Evolutionary conservation across 345 rosid genomes (phyloP).

Genomic region (Hibiscus syriacus): DNA sequence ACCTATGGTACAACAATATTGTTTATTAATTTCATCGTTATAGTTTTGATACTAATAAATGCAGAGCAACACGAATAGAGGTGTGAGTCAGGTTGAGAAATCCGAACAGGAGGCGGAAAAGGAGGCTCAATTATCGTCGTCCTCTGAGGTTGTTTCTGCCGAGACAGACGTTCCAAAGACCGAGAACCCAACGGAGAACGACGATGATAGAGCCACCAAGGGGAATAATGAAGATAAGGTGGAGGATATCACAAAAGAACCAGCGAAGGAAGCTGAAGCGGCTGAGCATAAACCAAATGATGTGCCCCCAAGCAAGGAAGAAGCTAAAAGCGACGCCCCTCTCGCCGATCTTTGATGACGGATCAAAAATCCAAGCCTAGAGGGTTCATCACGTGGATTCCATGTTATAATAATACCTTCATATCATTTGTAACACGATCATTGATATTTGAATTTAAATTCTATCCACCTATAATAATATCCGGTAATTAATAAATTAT

Average conservation of each 20-base stretch:
- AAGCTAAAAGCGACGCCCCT: slow-evolving; percentile 26
- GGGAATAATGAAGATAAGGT: slow-evolving; percentile 13
- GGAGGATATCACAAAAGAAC: slow-evolving; percentile 18
- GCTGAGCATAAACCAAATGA: slow-evolving; percentile 14
- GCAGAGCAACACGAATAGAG: slow-evolving; percentile 26
- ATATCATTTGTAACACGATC: too few species aligned
- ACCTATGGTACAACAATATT: too few species aligned
- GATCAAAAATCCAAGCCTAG: not conserved
- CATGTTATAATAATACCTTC: too few species aligned
- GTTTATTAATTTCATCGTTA: not conserved
- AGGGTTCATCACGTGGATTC: not conserved
- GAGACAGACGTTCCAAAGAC: slow-evolving; percentile 1
- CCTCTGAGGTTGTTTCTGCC: not conserved
- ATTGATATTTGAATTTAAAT: too few species aligned
- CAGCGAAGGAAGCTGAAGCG: slow-evolving; percentile 19
- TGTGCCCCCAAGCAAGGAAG: slow-evolving; percentile 14
- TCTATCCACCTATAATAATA: not conserved
- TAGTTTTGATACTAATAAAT: not conserved
- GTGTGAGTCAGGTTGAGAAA: slow-evolving; percentile 25
- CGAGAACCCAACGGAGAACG: slow-evolving; percentile 9
- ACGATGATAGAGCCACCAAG: not conserved
- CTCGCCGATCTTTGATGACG: slow-evolving; percentile 23
- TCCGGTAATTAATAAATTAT: not conserved
- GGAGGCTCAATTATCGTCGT: slow-evolving; percentile 18
- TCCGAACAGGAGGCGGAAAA: slow-evolving; percentile 26